A percentile compares a stretch with the other conserved stretches of the same genome.
Evolutionary conservation across 495 filamentous ascomycete genomes (phyloP).

Genomic region (Hypoxylon fuscum): DNA sequence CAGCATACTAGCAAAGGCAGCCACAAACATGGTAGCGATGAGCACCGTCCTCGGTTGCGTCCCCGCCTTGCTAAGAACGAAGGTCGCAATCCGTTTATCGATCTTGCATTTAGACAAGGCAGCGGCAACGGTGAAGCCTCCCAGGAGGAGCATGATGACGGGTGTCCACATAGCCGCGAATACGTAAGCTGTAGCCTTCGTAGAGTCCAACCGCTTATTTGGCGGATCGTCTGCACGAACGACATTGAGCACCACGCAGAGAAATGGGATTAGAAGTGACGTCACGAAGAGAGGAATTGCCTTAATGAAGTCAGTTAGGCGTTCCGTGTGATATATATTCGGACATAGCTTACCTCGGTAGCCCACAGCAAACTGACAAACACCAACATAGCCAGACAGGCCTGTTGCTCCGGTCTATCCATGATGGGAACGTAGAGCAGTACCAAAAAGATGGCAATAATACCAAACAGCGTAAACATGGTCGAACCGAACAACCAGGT

Average conservation of each 20-base stretch:
- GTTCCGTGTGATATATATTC: conserved; percentile 6
- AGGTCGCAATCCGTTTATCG: conserved; percentile 94
- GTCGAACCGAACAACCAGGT: conserved; percentile 83
- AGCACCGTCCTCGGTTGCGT: conserved; percentile 88
- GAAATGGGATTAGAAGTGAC: conserved; percentile 90
- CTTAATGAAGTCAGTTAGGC: conserved; percentile 53
- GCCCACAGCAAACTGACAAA: conserved; percentile 97
- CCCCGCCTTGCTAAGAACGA: conserved; percentile 96
- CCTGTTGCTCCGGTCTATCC: conserved; percentile 87
- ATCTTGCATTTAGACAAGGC: conserved; percentile 97
- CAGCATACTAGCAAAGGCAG: conserved; percentile 97
- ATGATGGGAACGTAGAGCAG: conserved; percentile 80
- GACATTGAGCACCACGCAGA: conserved; percentile 86
- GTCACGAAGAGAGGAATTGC: conserved; percentile 98
- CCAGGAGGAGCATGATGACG: conserved; percentile 97
- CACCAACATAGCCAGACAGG: conserved; percentile 91
- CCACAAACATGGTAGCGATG: conserved; percentile 97
- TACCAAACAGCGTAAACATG: conserved; percentile 77
- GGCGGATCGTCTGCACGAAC: conserved; percentile 79
- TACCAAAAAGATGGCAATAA: conserved; percentile 74
- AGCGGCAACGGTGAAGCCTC: conserved; percentile 94
- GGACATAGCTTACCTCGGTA: conserved; percentile 74
- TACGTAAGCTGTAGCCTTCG: conserved; percentile 79
- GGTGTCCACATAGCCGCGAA: conserved; percentile 99
- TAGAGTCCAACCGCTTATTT: conserved; percentile 72